Percentiles rank a stretch among this genome's conserved stretches.
Conservation (phyloP, 495 filamentous ascomycete species). For the Penicillium turbatum region DNA sequence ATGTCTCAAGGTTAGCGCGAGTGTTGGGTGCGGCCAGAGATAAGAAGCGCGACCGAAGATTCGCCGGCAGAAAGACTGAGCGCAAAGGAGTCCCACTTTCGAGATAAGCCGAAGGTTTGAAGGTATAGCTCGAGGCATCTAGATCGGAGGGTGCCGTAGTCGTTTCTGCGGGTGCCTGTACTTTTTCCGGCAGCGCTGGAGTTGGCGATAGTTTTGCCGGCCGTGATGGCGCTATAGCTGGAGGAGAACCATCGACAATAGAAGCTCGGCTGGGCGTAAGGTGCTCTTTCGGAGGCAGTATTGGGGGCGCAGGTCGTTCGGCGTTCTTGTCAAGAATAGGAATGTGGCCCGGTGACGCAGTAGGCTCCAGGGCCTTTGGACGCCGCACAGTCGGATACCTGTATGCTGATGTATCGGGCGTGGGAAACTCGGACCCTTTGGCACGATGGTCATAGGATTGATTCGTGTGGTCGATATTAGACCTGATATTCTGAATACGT, state of each 20-base stretch:
- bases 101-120: constrained; percentile 79
- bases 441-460: constrained; percentile 4
- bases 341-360: constrained; percentile 17
- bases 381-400: constrained; percentile 54
- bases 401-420: constrained; percentile 29
- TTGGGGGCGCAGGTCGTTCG: constrained; percentile 39
- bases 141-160: constrained; percentile 29
- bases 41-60: constrained; percentile 70
- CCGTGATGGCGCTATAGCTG: constrained; percentile 15
- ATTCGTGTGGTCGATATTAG: constrained; percentile 31
- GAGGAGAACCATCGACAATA: constrained; percentile 17
- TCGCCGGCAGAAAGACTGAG: constrained; percentile 76
- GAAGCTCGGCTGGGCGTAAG: constrained; percentile 17
- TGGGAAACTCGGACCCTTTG: constrained; percentile 13
- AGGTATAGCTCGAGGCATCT: constrained; percentile 60
- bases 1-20: constrained; percentile 78
- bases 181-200: constrained; percentile 32
- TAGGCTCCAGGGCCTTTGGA: constrained; percentile 31
- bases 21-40: constrained; percentile 71
- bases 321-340: constrained; percentile 22
- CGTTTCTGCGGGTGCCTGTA: constrained; percentile 30
- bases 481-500: constrained; percentile 44
- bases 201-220: constrained; percentile 29
- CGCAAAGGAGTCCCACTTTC: constrained; percentile 84
- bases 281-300: constrained; percentile 48